phyloP scores from a whole-genome alignment of 495 filamentous ascomycete genomes.

The Penicillium tannophilum region DNA sequence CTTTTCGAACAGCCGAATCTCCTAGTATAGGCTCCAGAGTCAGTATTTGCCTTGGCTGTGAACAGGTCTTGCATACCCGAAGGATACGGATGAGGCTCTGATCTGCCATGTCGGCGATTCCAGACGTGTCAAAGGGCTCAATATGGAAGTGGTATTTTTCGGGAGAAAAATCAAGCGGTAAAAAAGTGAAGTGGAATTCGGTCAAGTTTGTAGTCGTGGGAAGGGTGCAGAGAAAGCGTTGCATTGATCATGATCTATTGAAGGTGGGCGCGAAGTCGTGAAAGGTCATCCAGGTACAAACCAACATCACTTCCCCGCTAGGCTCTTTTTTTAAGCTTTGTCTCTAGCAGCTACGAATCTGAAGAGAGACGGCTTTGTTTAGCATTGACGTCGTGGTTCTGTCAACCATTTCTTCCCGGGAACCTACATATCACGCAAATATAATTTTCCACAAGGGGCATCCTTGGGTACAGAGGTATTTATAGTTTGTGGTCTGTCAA shows the following conservation, averaged over 20 bases:
- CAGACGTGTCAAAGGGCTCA: not conserved
- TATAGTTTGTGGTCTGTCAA: not conserved
- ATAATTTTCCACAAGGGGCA: not conserved
- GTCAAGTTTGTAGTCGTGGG: not conserved
- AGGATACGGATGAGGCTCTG: not conserved
- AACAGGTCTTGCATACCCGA: not conserved
- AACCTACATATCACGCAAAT: not conserved
- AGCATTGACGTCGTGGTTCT: not conserved
- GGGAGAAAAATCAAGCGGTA: too few species aligned
- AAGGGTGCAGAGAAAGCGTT: too few species aligned
- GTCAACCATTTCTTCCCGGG: not conserved
- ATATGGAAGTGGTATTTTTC: not conserved
- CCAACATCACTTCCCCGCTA: too few species aligned
- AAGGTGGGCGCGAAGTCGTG: too few species aligned
- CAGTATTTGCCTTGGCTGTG: not conserved
- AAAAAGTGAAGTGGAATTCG: not conserved
- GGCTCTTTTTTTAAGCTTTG: too few species aligned
- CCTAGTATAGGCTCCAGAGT: constrained; percentile 8
- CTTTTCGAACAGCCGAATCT: constrained; percentile 19
- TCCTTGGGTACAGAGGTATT: constrained; percentile 1
- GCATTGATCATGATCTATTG: too few species aligned
- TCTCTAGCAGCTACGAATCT: too few species aligned
- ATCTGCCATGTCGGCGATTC: not conserved
- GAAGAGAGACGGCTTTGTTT: too few species aligned
- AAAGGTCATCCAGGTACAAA: too few species aligned